Evolutionary conservation across 495 filamentous ascomycete genomes (phyloP), one percentile per base, ranked within the genome.

Genomic region (Penicillium alfredii): DNA sequence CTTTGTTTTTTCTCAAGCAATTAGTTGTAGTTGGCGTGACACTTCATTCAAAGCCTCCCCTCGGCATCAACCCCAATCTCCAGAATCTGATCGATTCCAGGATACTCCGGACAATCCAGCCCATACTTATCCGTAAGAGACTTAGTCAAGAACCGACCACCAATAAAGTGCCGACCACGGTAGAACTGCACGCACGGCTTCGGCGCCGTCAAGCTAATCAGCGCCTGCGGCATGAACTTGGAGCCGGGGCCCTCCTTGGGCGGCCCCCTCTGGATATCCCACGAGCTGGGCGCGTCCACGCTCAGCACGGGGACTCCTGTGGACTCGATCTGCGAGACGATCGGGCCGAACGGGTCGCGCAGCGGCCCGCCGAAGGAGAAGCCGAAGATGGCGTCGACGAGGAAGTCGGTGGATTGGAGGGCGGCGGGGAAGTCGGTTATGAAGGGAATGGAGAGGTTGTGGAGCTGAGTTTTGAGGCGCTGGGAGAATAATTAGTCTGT

Each of bases 341-440:
- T 81, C 2, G 73, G 64, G 0, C 79, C 78, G 53, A 97, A 97
- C 1, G 92, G 92, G 43, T 93, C 88, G 4, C 92, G 82, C 21
- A 98, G 78, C 32, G 88, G 78, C 8, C 88, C 89, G n/a, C 80
- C 80, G 66, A 97, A 97, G 49, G 83, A 88, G 71, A 97, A 98
- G 25, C 88, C 92, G 53, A 98, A 98, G 52, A 98, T 86, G 25
- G 93, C 87, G 61, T 98, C 92, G 39, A 98, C 69, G 31, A 98
- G 69, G 48, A 94, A 82, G 54, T 93, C 75, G 13, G 82, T 70
- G 29, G 77, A 66, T 42, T 71, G 61, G 4, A 94, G 55, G 7
- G 84, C 80, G 2, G 60, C 27, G 12, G 64, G 54, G 47, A 95
- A 94, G 65, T 95, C 88, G 11, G 81, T 71, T 8, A 86, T 81